Base-by-base conservation (phyloP, 2,329 filamentous ascomycete genomes). In the Colletotrichum caudatum region DNA sequence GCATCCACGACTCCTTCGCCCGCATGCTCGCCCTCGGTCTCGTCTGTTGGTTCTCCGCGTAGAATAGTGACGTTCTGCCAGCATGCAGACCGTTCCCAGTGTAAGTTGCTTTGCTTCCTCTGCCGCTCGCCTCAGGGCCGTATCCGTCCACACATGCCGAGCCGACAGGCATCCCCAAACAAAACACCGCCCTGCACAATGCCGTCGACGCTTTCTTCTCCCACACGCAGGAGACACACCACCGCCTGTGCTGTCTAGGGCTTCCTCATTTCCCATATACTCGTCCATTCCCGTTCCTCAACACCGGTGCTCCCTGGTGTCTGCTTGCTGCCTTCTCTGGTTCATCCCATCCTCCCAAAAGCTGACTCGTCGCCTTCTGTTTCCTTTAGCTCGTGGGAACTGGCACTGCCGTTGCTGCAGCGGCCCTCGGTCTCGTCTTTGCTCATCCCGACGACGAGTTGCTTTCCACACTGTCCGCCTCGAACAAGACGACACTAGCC, bases 351-450 rank as follows among this genome's bases (percentile, higher is more conserved):
- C 53, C 23, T 41, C 39, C 12, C 44, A 18, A 56, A 29, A 39
- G 66, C 70, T 72, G 70, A 72, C 66, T 66, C 50, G 50, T 60
- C 48, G 41, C 56, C 64, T 57, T 57, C 33, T 39, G 1, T 9
- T 14, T 39, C 41, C 66, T 57, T 73, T 67, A 90, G 88, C 87
- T 90, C 76, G 86, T 90, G 81, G 88, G 88, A 80, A 86, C 88
- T 76, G 87, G 88, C 80, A 88, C 88, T 81, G 88, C 87, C 75
- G 86, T 89, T 79, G 88, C 88, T 81, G 87, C 88, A 77, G 88
- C 88, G 76, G 84, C 87, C 79, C 85, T 84, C 76, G 88, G 88
- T 76, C 81, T 90, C 73, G 87, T 87, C 75, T 89, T 90, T 79
- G 88, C 87, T 75, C 87, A 90, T 79, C 81, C 85, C 56, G 77